Conservation (phyloP, 1,284 basidiomycete genomes). For the Sporisorium graminicola region DNA sequence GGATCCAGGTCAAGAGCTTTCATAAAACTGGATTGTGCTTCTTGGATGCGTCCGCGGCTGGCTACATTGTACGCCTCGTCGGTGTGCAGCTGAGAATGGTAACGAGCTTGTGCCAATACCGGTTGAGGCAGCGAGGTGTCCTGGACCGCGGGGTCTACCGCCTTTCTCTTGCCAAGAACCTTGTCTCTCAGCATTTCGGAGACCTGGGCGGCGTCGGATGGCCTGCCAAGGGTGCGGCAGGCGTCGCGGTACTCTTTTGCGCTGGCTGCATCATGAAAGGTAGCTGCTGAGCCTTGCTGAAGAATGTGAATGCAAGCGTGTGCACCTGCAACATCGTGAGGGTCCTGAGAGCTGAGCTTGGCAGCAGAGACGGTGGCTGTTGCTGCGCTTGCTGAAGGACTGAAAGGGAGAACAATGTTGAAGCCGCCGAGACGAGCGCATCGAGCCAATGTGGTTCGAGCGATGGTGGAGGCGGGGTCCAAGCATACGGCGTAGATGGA, state of each 20-base stretch:
- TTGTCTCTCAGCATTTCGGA: slow-evolving; percentile 25
- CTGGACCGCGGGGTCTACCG: slow-evolving; percentile 5
- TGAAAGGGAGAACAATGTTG: slow-evolving; percentile 59
- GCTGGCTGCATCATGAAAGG: slow-evolving; percentile 54
- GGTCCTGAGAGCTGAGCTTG: slow-evolving; percentile 38
- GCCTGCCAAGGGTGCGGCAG: slow-evolving; percentile 51
- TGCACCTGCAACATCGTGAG: slow-evolving; percentile 52
- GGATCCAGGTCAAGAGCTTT: slow-evolving; percentile 51
- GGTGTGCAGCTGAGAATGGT: slow-evolving; percentile 51
- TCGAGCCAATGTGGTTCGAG: slow-evolving; percentile 52
- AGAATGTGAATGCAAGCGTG: slow-evolving; percentile 62
- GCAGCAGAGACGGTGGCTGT: slow-evolving; percentile 31
- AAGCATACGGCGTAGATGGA: slow-evolving; percentile 56
- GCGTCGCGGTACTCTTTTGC: slow-evolving; percentile 63
- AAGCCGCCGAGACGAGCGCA: slow-evolving; percentile 61
- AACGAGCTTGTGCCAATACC: slow-evolving; percentile 22
- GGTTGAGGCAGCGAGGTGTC: slow-evolving; percentile 7
- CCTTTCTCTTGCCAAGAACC: slow-evolving; percentile 42
- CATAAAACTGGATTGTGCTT: slow-evolving; percentile 47
- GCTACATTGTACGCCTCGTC: slow-evolving; percentile 52
- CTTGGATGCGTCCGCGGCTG: slow-evolving; percentile 36
- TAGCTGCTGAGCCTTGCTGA: slow-evolving; percentile 54
- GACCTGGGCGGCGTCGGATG: slow-evolving; percentile 56
- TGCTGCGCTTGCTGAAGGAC: slow-evolving; percentile 52
- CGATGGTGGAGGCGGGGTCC: slow-evolving; percentile 41